Conservation (phyloP, 495 filamentous ascomycete species). For the Penicillium coprophilum region DNA sequence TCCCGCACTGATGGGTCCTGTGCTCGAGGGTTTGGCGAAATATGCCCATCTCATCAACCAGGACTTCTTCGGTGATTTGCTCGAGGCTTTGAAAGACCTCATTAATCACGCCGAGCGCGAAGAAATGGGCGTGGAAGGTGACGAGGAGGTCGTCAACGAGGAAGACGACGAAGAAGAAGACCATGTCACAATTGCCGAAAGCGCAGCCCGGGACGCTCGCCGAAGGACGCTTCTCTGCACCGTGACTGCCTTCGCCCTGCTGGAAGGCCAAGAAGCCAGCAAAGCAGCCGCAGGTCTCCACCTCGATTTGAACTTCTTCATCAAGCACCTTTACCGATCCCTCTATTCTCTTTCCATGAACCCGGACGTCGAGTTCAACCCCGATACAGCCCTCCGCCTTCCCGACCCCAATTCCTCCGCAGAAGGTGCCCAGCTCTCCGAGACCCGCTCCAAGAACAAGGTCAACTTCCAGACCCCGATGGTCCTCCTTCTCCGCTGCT, state of each 20-base stretch:
- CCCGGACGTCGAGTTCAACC: slow-evolving; percentile 80
- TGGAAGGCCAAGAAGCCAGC: slow-evolving; percentile 79
- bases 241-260: slow-evolving; percentile 88
- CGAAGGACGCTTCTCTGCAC: slow-evolving; percentile 92
- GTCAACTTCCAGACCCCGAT: slow-evolving; percentile 92
- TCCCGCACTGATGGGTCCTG: slow-evolving; percentile 84
- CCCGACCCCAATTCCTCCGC: slow-evolving; percentile 62
- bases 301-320: slow-evolving; percentile 93
- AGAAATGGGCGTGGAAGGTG: slow-evolving; percentile 48
- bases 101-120: slow-evolving; percentile 65
- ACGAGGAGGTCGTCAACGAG: slow-evolving; percentile 28
- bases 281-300: slow-evolving; percentile 66
- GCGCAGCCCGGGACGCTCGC: slow-evolving; percentile 59
- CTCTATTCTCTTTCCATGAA: slow-evolving; percentile 75
- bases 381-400: slow-evolving; percentile 73
- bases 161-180: slow-evolving; percentile 46
- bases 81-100: slow-evolving; percentile 90
- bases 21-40: slow-evolving; percentile 85
- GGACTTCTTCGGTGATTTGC: slow-evolving; percentile 94
- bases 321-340: slow-evolving; percentile 83
- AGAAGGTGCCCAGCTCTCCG: slow-evolving; percentile 23
- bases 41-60: slow-evolving; percentile 97
- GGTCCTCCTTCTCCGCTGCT: slow-evolving; percentile 81
- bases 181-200: slow-evolving; percentile 29
- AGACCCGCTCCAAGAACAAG: slow-evolving; percentile 51